Percentiles rank a stretch among this genome's conserved stretches.
Conservation (phyloP, 257 asterid species). For the Penstemon newberryi region DNA sequence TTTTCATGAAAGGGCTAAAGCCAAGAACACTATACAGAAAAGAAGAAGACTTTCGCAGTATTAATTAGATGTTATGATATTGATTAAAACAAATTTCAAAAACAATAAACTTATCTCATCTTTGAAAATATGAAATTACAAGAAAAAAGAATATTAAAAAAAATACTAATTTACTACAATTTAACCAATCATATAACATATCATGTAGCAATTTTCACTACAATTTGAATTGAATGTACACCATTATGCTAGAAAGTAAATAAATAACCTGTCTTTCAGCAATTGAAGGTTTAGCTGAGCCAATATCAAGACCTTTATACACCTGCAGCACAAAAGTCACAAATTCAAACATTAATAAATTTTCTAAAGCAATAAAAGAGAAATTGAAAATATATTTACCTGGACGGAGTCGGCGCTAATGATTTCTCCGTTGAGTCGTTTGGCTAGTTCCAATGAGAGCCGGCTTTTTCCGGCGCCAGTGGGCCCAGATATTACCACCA, state of each 20-base stretch:
- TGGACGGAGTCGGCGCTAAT: conserved; percentile 96
- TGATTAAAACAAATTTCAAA: neutral
- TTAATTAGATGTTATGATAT: neutral
- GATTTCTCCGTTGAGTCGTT: conserved; percentile 85
- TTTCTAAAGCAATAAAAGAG: neutral
- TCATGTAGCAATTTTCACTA: too few species aligned
- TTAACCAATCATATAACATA: too few species aligned
- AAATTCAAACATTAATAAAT: conserved; percentile 14
- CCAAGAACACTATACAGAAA: neutral
- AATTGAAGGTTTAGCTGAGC: conserved; percentile 86
- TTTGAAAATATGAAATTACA: neutral
- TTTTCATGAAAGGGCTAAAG: neutral
- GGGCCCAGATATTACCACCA: conserved; percentile 88
- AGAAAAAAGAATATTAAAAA: neutral
- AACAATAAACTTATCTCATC: conserved; percentile 13
- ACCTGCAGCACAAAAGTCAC: conserved; percentile 44
- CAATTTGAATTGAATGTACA: neutral
- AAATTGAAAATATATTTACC: conserved; percentile 32
- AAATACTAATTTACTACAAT: too few species aligned
- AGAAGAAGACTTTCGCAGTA: neutral
- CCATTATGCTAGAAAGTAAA: neutral
- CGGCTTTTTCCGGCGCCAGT: conserved; percentile 97
- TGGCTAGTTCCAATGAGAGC: conserved; percentile 84
- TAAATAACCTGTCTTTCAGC: conserved; percentile 65
- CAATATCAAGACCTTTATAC: conserved; percentile 87